Percentiles rank a stretch among this genome's conserved stretches.
phyloP scores from a whole-genome alignment of 176 grass and related monocot genomes.

The Zoysia pacifica region DNA sequence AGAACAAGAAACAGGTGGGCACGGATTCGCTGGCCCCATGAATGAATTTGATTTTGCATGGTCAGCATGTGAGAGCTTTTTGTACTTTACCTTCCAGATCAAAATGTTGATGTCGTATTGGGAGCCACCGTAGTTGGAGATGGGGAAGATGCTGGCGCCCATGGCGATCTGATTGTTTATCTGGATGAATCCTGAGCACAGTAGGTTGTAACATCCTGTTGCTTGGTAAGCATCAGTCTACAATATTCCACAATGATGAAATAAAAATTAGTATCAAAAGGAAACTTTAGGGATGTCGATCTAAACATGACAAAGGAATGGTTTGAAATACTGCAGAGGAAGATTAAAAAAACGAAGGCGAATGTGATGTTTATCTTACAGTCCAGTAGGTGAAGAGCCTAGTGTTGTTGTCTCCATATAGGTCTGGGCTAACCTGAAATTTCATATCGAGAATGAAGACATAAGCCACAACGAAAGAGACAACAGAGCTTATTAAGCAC shows the following conservation, averaged over 20 bases:
- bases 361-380: slow-evolving; percentile 44
- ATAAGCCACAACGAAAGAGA: too few relatives aligned
- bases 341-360: not conserved
- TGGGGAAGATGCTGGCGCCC: slow-evolving; percentile 80
- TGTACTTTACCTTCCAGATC: slow-evolving; percentile 87
- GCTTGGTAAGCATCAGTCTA: slow-evolving; percentile 89
- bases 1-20: slow-evolving; percentile 63
- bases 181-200: slow-evolving; percentile 78
- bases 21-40: slow-evolving; percentile 52
- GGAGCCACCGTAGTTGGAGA: slow-evolving; percentile 71
- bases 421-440: slow-evolving; percentile 79
- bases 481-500: too few relatives aligned
- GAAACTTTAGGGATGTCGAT: too few relatives aligned
- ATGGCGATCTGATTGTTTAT: slow-evolving; percentile 36
- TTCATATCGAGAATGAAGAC: not conserved
- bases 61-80: slow-evolving; percentile 50
- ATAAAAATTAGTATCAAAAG: too few relatives aligned
- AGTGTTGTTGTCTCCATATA: slow-evolving; percentile 90
- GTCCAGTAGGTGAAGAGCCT: slow-evolving; percentile 96
- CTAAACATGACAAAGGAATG: too few relatives aligned
- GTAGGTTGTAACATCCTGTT: slow-evolving; percentile 87
- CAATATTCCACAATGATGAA: slow-evolving; percentile 39
- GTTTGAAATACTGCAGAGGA: not conserved
- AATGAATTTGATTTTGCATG: slow-evolving; percentile 26
- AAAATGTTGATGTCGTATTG: slow-evolving; percentile 86